phyloP scores from a whole-genome alignment of 352 stramenopile species.

The Globisporangium carolinianum region DNA sequence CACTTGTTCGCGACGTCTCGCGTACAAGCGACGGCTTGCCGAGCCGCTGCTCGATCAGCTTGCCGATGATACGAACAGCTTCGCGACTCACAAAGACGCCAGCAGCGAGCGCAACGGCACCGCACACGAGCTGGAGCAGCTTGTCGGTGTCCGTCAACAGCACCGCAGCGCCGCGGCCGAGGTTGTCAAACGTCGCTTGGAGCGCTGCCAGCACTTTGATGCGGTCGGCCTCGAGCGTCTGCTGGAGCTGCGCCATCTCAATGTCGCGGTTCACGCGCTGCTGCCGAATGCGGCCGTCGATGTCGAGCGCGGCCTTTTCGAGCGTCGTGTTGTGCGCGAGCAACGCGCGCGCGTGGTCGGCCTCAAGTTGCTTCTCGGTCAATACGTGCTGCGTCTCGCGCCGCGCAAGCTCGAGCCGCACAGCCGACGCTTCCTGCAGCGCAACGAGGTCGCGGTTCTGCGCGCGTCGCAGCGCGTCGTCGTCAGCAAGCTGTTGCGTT shows the following conservation, averaged over 20 bases:
- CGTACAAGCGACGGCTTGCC: constrained; percentile 68
- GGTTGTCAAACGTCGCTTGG: constrained; percentile 61
- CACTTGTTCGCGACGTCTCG: constrained; percentile 51
- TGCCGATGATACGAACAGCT: constrained; percentile 43
- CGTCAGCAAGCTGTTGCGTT: constrained; percentile 33
- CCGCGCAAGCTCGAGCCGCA: constrained; percentile 45
- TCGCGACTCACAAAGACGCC: constrained; percentile 64
- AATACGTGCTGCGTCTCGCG: constrained; percentile 57
- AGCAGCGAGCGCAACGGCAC: constrained; percentile 44
- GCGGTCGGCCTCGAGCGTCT: constrained; percentile 54
- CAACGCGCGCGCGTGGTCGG: constrained; percentile 37
- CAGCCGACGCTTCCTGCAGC: constrained; percentile 52
- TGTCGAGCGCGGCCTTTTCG: constrained; percentile 51
- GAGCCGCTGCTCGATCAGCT: constrained; percentile 54
- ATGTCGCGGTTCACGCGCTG: constrained; percentile 69
- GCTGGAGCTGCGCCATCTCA: constrained; percentile 53
- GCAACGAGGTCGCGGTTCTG: constrained; percentile 57
- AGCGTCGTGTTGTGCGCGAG: constrained; percentile 59
- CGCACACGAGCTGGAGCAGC: constrained; percentile 48
- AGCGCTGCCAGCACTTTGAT: constrained; percentile 59
- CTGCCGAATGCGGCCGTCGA: constrained; percentile 59
- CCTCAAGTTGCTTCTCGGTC: constrained; percentile 42
- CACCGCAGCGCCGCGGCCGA: constrained; percentile 44
- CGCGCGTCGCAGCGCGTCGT: constrained; percentile 28
- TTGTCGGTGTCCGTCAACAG: constrained; percentile 57